Evolutionary conservation across 306 rosid species (phyloP), one percentile per base, ranked within the genome.

Genomic region (Castanopsis chinensis): DNA sequence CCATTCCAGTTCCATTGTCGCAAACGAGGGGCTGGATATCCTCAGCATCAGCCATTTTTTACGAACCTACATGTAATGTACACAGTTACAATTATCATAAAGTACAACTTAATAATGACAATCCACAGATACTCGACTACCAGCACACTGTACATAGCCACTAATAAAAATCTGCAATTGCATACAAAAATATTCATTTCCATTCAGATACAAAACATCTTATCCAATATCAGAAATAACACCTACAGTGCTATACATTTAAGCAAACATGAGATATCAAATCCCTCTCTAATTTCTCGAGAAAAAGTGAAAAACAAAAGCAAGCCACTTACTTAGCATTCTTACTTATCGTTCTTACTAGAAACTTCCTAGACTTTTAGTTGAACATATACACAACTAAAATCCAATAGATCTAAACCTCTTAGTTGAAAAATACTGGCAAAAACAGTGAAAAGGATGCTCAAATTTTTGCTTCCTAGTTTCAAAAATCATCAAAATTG

Each of bases 1-100:
- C 98, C 98, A 94, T 94, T 87, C 98, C 98, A 53, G 98, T 94
- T 76, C 98, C 98, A 92, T 94, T 94, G 87, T 94, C 98, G 6
- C 98, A 94, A 13, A 94, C 98, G 13, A 94, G 98, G 77, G 98
- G 98, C 85, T 94, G 98, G 86, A 94, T 94, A 82, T 92, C 97
- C 90, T 92, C 98, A 35, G 87, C 86, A 71, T 94, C 98, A 13
- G 98, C 97, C 98, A 94, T 94, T 64, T 82, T 87, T 92, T 67
- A 86, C 35, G 23, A 76, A 88, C 64, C 92, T 85, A 78, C 76
- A 79, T 4, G 35, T 71, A 19, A 10, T 4, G 25, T 14, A 43
- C 19, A 14, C 41, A 33, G 28, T 18, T 5, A 71, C 57, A 23
- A 51, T 17, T 28, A 33, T 65, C 1, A 53, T 10, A 37, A 23